Evolutionary conservation across 768 basidiomycete species (phyloP).

Genomic region (Psilocybe cyanescens): DNA sequence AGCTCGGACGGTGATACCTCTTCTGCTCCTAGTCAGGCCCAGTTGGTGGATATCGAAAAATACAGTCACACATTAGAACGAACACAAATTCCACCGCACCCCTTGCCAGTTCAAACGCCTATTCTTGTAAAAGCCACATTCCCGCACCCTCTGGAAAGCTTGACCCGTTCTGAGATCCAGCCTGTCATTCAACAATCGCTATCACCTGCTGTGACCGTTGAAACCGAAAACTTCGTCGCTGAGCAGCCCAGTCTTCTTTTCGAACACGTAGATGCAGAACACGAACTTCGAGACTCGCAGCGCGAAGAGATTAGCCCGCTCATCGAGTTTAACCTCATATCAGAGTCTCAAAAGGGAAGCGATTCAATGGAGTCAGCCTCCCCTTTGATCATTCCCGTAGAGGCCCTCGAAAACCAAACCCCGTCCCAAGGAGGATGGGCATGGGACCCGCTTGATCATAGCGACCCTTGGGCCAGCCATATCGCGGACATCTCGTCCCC

Average conservation of each 20-base stretch:
- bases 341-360: neutral
- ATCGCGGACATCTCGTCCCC: neutral
- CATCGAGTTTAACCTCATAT: neutral
- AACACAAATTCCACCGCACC: neutral
- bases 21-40: neutral
- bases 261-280: neutral
- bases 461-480: conserved; percentile 17
- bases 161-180: neutral
- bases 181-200: neutral
- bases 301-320: neutral
- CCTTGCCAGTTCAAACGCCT: neutral
- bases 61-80: neutral
- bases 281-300: neutral
- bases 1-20: neutral
- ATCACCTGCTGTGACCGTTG: neutral
- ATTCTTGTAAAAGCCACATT: conserved; percentile 1
- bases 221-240: neutral
- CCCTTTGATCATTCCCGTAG: neutral
- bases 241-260: neutral
- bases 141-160: conserved; percentile 9
- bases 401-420: neutral
- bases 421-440: neutral
- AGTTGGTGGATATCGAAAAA: neutral
- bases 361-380: neutral
- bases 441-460: conserved; percentile 4